Evolutionary conservation across 768 basidiomycete species (phyloP), one percentile per base, ranked within the genome.

Genomic region (Auricularia auricula-judae): DNA sequence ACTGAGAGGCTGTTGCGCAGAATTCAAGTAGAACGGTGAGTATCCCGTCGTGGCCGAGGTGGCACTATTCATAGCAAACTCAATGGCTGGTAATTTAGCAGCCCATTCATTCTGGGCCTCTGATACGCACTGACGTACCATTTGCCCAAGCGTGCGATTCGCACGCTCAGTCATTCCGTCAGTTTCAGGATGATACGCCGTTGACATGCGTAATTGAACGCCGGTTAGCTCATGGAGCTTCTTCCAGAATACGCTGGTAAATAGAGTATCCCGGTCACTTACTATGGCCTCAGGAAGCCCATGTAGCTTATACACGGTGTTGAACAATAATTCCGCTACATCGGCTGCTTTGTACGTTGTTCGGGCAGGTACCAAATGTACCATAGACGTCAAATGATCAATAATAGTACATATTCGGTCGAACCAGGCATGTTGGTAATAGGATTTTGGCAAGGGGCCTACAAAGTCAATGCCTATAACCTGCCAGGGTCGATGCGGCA

Each of bases 121-220:
- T 16, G 14, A 16, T 4, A 29, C 62, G 56, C 39, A 71, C 70
- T 36, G 18, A 3, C 36, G 61, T 12, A 36, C 23, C 35, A 36
- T 61, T 21, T 7, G n/a, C 14, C 5, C 36, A 14, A 36, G 42
- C 16, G 29, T 36, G 16, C 47, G 47, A 36, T 64, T 63, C 4
- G 72, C 67, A 7, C 74, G 67, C 64, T 81, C 78, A 0, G 75
- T 78, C 0, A 73, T 65, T 0, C 79, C 77, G 65, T 80, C 77
- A 0, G 77, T 76, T 63, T 81, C 68, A 0, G 80, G 80, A 65
- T 81, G 80, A 63, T 73, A 81, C 0, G 77, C 68, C 0, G 74
- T 76, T 0, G 76, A 78, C 73, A 81, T 74, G 0, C 68, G 59
- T 0, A 77, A 68, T 16, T 36, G 7, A 12, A 34, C 12, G 16